These are phyloP conservation scores for Afroboletus lepidellus DNA, from an alignment of 1,284 basidiomycete genomes.

Conservation along the genomic window DNA sequence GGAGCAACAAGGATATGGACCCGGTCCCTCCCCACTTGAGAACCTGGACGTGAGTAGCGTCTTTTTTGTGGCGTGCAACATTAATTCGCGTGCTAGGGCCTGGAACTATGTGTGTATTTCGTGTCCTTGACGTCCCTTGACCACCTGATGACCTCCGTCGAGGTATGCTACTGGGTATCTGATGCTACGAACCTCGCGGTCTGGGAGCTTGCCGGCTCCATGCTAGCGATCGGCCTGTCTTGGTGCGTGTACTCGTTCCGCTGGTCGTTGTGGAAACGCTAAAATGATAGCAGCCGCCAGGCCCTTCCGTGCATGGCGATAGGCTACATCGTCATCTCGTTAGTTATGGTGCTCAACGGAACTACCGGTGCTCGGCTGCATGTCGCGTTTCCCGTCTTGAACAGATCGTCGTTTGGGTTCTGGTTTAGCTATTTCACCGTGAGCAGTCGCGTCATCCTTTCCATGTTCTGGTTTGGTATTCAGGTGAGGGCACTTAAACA, in stretches of 20 bases:
- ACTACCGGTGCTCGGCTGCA: conserved; percentile 60
- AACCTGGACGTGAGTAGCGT: conserved; percentile 52
- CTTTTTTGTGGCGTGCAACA: not conserved
- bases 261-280: not conserved
- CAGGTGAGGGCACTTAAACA: conserved; percentile 36
- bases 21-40: conserved; percentile 57
- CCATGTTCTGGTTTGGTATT: conserved; percentile 62
- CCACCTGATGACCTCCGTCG: conserved; percentile 5
- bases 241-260: conserved; percentile 36
- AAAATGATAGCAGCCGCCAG: conserved; percentile 39
- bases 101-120: conserved; percentile 29
- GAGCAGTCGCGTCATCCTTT: conserved; percentile 56
- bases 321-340: conserved; percentile 45
- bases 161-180: conserved; percentile 34
- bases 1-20: conserved; percentile 69
- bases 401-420: conserved; percentile 64
- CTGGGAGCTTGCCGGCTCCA: conserved; percentile 50
- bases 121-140: not conserved
- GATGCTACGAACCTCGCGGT: conserved; percentile 47
- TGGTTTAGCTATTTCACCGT: conserved; percentile 65
- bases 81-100: conserved; percentile 12
- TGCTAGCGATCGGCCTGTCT: conserved; percentile 53
- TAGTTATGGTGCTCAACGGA: conserved; percentile 52
- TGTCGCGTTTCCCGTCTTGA: conserved; percentile 61
- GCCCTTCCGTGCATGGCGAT: conserved; percentile 50